Evolutionary conservation across 2,329 filamentous ascomycete genomes (phyloP), one percentile per base, ranked within the genome.

Genomic region (Aaosphaeria arxii): DNA sequence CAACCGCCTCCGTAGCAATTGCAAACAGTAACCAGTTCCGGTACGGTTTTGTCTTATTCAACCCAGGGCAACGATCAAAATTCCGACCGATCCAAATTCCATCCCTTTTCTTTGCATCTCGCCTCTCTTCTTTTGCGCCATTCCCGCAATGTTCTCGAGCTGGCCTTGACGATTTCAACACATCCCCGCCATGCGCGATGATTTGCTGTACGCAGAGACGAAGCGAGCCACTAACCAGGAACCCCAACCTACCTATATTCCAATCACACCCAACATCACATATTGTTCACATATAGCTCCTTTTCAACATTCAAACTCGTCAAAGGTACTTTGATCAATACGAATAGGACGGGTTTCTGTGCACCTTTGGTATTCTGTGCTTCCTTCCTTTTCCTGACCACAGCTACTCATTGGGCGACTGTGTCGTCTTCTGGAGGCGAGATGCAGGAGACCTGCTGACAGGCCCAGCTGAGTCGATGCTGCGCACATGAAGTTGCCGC

Each of bases 151-250:
- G 17, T 24, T 24, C 17, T 24, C 17, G 17, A 24, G 17, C 17
- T 24, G 17, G 17, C 17, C 17, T 24, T 24, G 17, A 24, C 17
- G 17, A 24, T 24, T 24, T 24, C 17, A 24, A 24, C 17, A 24
- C 17, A 24, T 24, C 17, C 17, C 17, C 17, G 17, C 17, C 17
- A 24, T 24, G 17, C 17, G 17, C 17, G 17, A 24, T 55, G 40
- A 67, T 66, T 68, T 56, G 63, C 61, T 57, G 50, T 48, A 51
- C 42, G 43, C 48, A 62, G 58, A 63, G 48, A 58, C 11, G 54
- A 57, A 58, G 50, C 33, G 53, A 52, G 39, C 45, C 32, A 50
- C 59, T 59, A 60, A 38, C 54, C 43, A 46, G 47, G 48, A 52
- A 48, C 48, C 50, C 49, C 40, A 40, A 36, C 45, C 53, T 45